Conservation (phyloP, 2,329 filamentous ascomycete species). For the Whalleya microplaca region DNA sequence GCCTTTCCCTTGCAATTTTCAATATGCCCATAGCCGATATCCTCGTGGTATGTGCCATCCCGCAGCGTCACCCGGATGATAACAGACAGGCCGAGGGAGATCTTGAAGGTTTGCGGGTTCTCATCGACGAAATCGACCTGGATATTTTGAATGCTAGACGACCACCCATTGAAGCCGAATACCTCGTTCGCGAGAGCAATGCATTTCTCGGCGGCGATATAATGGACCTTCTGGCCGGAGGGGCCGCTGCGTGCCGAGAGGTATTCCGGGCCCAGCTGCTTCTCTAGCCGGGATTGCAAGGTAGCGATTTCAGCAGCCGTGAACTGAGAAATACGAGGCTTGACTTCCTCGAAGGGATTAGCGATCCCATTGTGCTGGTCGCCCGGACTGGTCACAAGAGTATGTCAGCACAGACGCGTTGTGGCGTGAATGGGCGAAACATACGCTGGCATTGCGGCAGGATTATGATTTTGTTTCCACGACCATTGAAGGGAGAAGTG, state of each 20-base stretch:
- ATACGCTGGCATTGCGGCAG: slow-evolving; percentile 36
- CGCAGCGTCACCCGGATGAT: slow-evolving; percentile 87
- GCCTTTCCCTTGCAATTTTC: slow-evolving; percentile 97
- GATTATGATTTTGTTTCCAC: slow-evolving; percentile 3
- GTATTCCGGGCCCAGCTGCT: slow-evolving; percentile 94
- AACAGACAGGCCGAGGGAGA: slow-evolving; percentile 85
- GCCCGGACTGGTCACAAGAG: slow-evolving; percentile 57
- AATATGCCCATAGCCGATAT: slow-evolving; percentile 94
- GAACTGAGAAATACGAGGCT: slow-evolving; percentile 74
- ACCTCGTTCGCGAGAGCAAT: slow-evolving; percentile 64
- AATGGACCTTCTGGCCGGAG: slow-evolving; percentile 85
- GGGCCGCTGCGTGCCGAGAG: slow-evolving; percentile 85
- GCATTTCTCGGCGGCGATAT: slow-evolving; percentile 94
- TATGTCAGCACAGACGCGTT: slow-evolving; percentile 28
- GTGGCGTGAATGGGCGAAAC: slow-evolving; percentile 8
- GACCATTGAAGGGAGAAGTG: slow-evolving; percentile 11
- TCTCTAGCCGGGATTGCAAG: slow-evolving; percentile 83
- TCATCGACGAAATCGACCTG: slow-evolving; percentile 97
- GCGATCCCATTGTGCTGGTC: slow-evolving; percentile 66
- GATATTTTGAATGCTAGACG: slow-evolving; percentile 90
- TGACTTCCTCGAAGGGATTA: slow-evolving; percentile 82
- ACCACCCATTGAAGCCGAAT: slow-evolving; percentile 64
- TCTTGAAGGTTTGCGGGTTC: slow-evolving; percentile 73
- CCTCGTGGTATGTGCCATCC: slow-evolving; percentile 97
- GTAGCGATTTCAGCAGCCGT: slow-evolving; percentile 91